Conservation (phyloP, 306 rosid species). For the Morella rubra region DNA sequence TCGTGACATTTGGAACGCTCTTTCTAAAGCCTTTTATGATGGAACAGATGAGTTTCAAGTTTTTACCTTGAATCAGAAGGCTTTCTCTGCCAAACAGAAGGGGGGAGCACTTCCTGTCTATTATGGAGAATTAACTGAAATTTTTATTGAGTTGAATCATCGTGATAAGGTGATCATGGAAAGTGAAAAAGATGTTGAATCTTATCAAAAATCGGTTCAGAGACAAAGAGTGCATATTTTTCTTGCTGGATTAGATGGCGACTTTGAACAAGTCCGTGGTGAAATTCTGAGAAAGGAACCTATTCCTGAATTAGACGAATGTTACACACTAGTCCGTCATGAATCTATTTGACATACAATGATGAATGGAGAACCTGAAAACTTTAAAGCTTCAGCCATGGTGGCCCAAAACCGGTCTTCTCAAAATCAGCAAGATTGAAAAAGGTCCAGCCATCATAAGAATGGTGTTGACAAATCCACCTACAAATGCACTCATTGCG, state of each 20-base stretch:
- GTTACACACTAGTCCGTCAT: no score
- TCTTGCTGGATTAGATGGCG: neutral
- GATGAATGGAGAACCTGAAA: no score
- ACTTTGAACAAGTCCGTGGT: neutral
- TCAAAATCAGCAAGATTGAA: no score
- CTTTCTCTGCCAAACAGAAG: slow-evolving; percentile 14
- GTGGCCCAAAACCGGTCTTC: no score
- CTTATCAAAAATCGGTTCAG: neutral
- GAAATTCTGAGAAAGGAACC: no score
- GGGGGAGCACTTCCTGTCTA: neutral
- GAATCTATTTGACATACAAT: no score
- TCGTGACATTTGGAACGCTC: slow-evolving; percentile 13
- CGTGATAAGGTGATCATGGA: slow-evolving; percentile 11
- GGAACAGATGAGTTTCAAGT: slow-evolving; percentile 22
- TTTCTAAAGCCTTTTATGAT: slow-evolving; percentile 18
- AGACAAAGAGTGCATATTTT: slow-evolving; percentile 4
- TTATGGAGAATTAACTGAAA: slow-evolving; percentile 4
- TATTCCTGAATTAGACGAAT: no score
- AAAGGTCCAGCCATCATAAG: no score
- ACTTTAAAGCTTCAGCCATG: no score
- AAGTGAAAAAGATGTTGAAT: neutral
- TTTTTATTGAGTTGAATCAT: slow-evolving; percentile 9
- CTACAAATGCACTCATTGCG: slow-evolving; percentile 18
- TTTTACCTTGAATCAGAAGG: slow-evolving; percentile 7
- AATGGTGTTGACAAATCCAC: neutral